Percentiles rank a stretch among this genome's conserved stretches.
phyloP scores from a whole-genome alignment of 257 asterid genomes.

The Nicotiana obtusifolia region DNA sequence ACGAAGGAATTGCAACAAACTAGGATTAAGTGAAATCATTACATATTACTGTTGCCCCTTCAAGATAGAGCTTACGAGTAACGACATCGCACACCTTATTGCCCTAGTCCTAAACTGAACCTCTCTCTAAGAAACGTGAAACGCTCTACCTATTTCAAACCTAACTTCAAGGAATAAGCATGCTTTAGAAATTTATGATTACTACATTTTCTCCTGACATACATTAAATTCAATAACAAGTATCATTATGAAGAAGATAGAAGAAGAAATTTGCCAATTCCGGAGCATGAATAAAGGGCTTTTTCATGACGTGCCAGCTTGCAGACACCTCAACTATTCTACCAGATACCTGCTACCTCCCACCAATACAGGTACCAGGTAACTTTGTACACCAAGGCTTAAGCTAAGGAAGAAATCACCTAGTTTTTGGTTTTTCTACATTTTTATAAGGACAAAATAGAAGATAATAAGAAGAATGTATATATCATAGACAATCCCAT shows the following conservation, averaged over 20 bases:
- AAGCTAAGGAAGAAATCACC: too few relatives aligned
- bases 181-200: not conserved
- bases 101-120: not conserved
- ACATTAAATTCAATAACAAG: not conserved
- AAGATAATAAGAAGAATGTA: too few relatives aligned
- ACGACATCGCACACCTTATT: not conserved
- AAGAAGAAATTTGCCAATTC: constrained; percentile 29
- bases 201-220: not conserved
- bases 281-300: constrained; percentile 40
- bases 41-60: not conserved
- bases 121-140: not conserved
- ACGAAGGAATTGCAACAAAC: not conserved
- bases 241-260: not conserved
- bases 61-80: not conserved
- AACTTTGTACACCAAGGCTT: too few relatives aligned
- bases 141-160: not conserved
- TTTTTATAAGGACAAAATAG: too few relatives aligned
- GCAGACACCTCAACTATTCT: too few relatives aligned
- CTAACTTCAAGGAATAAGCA: not conserved
- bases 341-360: too few relatives aligned
- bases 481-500: too few relatives aligned
- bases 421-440: too few relatives aligned
- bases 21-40: not conserved
- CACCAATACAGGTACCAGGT: too few relatives aligned
- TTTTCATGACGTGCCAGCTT: too few relatives aligned